These are phyloP conservation scores for Kalmanozyma brasiliensis DNA, from an alignment of 1,284 basidiomycete genomes.

Conservation along the genomic window DNA sequence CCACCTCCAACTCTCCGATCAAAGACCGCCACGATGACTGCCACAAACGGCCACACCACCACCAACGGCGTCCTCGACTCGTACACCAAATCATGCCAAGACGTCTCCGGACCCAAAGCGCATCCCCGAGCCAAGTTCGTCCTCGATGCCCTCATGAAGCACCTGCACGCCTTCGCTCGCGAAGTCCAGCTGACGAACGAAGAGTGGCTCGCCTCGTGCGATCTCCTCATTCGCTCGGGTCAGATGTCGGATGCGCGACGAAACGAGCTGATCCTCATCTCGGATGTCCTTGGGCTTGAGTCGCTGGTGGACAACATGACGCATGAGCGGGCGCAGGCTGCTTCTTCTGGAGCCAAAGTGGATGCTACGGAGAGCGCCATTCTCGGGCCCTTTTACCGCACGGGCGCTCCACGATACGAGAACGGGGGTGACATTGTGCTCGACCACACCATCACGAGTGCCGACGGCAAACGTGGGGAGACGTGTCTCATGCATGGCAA, in stretches of 20 bases:
- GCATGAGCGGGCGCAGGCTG: constrained; percentile 20
- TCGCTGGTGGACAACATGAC: constrained; percentile 64
- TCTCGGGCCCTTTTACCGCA: constrained; percentile 68
- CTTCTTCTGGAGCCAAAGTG: constrained; percentile 3
- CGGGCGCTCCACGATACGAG: constrained; percentile 63
- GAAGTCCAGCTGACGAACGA: constrained; percentile 68
- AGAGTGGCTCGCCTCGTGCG: constrained; percentile 68
- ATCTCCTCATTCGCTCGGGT: constrained; percentile 67
- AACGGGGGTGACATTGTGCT: constrained; percentile 60
- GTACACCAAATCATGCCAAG: constrained; percentile 41
- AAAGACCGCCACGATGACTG: constrained; percentile 17
- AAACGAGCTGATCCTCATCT: constrained; percentile 69
- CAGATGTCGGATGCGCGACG: constrained; percentile 67
- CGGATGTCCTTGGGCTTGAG: constrained; percentile 69
- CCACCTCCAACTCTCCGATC: not conserved
- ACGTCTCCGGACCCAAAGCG: constrained; percentile 54
- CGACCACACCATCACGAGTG: constrained; percentile 57
- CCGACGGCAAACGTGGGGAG: constrained; percentile 59
- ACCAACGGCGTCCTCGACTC: constrained; percentile 26
- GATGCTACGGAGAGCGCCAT: constrained; percentile 62
- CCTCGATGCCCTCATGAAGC: constrained; percentile 67
- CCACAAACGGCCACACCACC: constrained; percentile 26
- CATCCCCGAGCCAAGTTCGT: constrained; percentile 67
- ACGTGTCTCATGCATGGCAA: constrained; percentile 65
- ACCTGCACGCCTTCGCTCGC: constrained; percentile 64